These are phyloP conservation scores for Colletotrichum endophyticum DNA, from an alignment of 2,329 filamentous ascomycete species.

Conservation along the genomic window DNA sequence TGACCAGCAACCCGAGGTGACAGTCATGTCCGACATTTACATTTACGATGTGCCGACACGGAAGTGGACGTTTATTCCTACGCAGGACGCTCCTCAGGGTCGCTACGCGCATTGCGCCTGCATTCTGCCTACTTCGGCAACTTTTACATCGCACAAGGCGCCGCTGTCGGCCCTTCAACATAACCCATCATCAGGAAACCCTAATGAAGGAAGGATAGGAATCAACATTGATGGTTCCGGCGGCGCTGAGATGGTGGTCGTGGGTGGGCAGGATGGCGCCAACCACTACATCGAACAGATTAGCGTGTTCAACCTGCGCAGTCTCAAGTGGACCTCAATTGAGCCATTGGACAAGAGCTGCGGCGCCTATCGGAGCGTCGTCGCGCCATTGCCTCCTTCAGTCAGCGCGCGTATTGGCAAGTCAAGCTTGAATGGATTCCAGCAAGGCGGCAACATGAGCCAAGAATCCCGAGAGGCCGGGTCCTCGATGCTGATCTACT, in stretches of 20 bases:
- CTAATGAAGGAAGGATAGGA: slow-evolving; percentile 87
- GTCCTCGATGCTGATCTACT: slow-evolving; percentile 92
- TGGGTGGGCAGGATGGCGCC: slow-evolving; percentile 94
- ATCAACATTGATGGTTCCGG: slow-evolving; percentile 89
- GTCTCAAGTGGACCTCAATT: slow-evolving; percentile 93
- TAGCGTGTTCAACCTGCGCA: slow-evolving; percentile 95
- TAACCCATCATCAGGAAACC: slow-evolving; percentile 81
- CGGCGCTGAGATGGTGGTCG: slow-evolving; percentile 95
- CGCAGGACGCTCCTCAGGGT: slow-evolving; percentile 85
- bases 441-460: slow-evolving; percentile 53
- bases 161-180: slow-evolving; percentile 88
- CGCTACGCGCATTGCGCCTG: slow-evolving; percentile 97
- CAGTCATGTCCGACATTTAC: slow-evolving; percentile 98
- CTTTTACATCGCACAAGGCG: slow-evolving; percentile 84
- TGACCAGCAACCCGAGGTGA: slow-evolving; percentile 82
- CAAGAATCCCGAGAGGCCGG: slow-evolving; percentile 62
- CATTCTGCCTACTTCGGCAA: slow-evolving; percentile 85
- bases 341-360: slow-evolving; percentile 88
- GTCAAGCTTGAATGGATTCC: slow-evolving; percentile 46
- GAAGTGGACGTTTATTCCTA: slow-evolving; percentile 84
- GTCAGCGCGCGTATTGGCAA: slow-evolving; percentile 71
- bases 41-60: slow-evolving; percentile 86
- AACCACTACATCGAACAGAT: slow-evolving; percentile 99
- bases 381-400: slow-evolving; percentile 77
- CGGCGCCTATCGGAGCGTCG: slow-evolving; percentile 94